Conservation (phyloP, 1,139 yeast genomes). For the Kluyveromyces marxianus region DNA sequence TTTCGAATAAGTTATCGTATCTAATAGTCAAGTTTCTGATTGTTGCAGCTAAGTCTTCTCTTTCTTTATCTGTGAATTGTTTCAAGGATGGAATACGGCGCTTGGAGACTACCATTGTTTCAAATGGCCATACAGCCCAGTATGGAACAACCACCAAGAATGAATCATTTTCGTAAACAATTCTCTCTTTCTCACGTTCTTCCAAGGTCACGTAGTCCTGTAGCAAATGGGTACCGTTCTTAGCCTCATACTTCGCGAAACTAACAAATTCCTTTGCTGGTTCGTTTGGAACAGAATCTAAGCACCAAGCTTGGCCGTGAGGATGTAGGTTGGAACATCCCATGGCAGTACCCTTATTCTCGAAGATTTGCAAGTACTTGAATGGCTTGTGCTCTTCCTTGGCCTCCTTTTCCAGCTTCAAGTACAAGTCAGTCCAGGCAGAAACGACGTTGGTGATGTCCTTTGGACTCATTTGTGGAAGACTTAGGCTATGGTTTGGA, state of each 20-base stretch:
- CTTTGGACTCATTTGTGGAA: conserved; percentile 49
- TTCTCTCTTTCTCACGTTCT: conserved; percentile 41
- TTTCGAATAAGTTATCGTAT: conserved; percentile 64
- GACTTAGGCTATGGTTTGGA: conserved; percentile 62
- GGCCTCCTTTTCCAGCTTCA: conserved; percentile 36
- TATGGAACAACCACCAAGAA: conserved; percentile 70
- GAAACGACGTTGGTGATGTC: conserved; percentile 44
- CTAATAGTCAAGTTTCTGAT: conserved; percentile 51
- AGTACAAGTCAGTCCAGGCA: conserved; percentile 54
- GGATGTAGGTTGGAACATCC: conserved; percentile 82
- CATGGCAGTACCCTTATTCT: conserved; percentile 75
- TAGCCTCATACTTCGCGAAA: conserved; percentile 41
- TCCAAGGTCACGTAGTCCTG: conserved; percentile 63
- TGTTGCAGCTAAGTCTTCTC: conserved; percentile 49
- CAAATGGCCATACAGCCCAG: conserved; percentile 85
- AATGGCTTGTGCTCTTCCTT: conserved; percentile 38
- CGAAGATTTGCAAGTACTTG: conserved; percentile 65
- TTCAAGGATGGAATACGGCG: conserved; percentile 45
- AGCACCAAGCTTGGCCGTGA: conserved; percentile 76
- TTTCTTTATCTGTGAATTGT: conserved; percentile 45
- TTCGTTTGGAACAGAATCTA: conserved; percentile 60
- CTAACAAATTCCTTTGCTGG: conserved; percentile 52
- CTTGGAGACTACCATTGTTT: conserved; percentile 55
- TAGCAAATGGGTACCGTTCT: conserved; percentile 44
- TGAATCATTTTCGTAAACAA: conserved; percentile 53